Base-by-base conservation (phyloP, 2,329 filamentous ascomycete genomes). In the Ophiobolus disseminans region DNA sequence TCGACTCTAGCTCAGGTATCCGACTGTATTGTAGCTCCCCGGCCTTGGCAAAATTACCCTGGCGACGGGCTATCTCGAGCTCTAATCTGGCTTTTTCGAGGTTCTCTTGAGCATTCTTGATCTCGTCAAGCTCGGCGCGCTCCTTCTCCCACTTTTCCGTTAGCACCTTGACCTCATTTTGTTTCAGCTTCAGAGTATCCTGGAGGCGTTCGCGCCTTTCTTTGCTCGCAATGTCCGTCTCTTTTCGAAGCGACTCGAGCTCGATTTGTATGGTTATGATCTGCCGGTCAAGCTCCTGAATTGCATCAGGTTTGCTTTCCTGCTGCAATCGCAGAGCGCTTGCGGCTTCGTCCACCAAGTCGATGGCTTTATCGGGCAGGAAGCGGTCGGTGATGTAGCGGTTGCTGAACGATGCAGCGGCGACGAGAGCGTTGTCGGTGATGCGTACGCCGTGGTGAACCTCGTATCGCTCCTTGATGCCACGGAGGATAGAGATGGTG, bases 241-340 rank as follows among this genome's bases (percentile, higher is more conserved):
- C 94, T 65, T 97, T 97, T 40, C 93, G 85, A 32, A 99, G 76
- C 53, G 91, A 97, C 70, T 97, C 94, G 1, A 97, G 81, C 71
- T 99, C 93, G 55, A 99, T 97, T 68, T 97, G 93, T 11, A 97
- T 91, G 0, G 93, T 97, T 85, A 97, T 95, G 51, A 97, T 96
- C 65, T 92, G 90, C 53, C 95, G 89, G 65, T 97, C 93, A 1
- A 97, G 83, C 40, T 88, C 86, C 76, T 95, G 90, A 25, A 99
- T 97, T 7, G 93, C 86, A 61, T 97, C 94, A 0, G 94, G 94
- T 63, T 97, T 97, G 62, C 91, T 96, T 73, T 99, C 94, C 73
- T 97, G 94, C 68, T 97, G 93, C 23, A 97, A 76, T 35, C 95
- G 86, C 8, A 97, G 78, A 17, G 91, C 91, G 51, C 90, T 95